Conservation (phyloP, 495 filamentous ascomycete genomes). For the Usnea hakonensis region DNA sequence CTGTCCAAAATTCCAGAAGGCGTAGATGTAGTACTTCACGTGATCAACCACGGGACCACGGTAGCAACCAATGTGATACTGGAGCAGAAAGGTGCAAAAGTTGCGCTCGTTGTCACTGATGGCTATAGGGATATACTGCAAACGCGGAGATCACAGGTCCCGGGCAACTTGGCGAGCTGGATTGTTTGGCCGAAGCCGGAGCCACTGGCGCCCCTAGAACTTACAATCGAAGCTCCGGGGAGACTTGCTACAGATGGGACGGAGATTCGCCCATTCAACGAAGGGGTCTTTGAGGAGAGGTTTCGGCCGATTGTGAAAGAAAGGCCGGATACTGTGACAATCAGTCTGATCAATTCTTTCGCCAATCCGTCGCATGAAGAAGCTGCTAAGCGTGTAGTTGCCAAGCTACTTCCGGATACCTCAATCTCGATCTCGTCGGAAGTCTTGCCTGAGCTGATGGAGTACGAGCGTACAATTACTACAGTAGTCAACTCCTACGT, state of each 20-base stretch:
- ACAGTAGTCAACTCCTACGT: slow-evolving; percentile 45
- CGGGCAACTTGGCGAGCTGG: slow-evolving; percentile 43
- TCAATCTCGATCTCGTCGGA: slow-evolving; percentile 39
- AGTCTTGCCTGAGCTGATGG: slow-evolving; percentile 42
- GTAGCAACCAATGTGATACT: slow-evolving; percentile 38
- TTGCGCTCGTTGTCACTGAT: slow-evolving; percentile 34
- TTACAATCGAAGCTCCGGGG: slow-evolving; percentile 42
- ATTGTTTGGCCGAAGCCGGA: slow-evolving; percentile 40
- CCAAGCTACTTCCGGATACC: slow-evolving; percentile 34
- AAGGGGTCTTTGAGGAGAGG: slow-evolving; percentile 29
- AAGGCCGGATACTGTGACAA: slow-evolving; percentile 39
- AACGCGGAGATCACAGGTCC: slow-evolving; percentile 40
- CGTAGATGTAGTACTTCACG: slow-evolving; percentile 33
- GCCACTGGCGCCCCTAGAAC: slow-evolving; percentile 42
- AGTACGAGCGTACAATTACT: slow-evolving; percentile 47
- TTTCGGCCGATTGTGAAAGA: slow-evolving; percentile 29
- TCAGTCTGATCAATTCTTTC: slow-evolving; percentile 45
- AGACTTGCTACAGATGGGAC: slow-evolving; percentile 40
- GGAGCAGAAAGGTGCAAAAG: slow-evolving; percentile 38
- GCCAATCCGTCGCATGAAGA: slow-evolving; percentile 37
- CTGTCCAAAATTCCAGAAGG: slow-evolving; percentile 34
- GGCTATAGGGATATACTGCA: slow-evolving; percentile 39
- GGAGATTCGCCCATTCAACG: slow-evolving; percentile 34
- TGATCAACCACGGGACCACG: slow-evolving; percentile 37
- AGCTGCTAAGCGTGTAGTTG: slow-evolving; percentile 31